Base-by-base conservation (phyloP, 345 rosid species). In the Gossypium turneri region DNA sequence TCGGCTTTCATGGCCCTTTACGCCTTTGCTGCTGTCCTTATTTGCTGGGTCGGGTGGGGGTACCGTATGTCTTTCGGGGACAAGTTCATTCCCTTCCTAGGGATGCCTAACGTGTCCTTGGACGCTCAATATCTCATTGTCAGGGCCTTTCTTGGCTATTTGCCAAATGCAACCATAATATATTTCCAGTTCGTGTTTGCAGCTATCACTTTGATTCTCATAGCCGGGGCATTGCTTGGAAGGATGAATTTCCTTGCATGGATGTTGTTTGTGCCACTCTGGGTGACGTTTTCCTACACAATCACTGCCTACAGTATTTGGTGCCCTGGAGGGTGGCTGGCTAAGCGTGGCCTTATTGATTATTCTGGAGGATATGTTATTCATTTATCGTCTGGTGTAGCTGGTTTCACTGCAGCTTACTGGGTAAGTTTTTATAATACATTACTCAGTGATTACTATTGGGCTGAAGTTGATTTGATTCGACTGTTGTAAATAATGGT, bases 1-100 rank as follows among this genome's bases (percentile, higher is more conserved):
- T 88, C 88, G 8, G 94, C 92, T 13, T 88, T 88, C 83, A 86
- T 90, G 92, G 92, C 92, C 47, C 85, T 90, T 9, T 85, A 86
- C 66, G 89, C 94, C 12, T 90, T 90, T 34, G 92, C 90, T 0
- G 84, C 88, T 19, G 90, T 88, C 17, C 80, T 86, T 2, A 73
- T 90, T 0, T 88, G 92, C 62, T 90, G 91, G 92, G 89, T 90
- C 38, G 81, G 85, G 2, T 89, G 91, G 94, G 90, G 88, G 15
- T 86, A 86, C 81, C 81, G 73, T 0, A 81, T 87, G 84, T 57
- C 90, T 0, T 87, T 89, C n/a, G 94, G 91, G 3, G 34, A 73
- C 24, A 13, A 71, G 17, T 69, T 80, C 57, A 55, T 84, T 22
- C 79, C 70, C 0, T 83, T 89, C 82, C 65, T 82, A 6, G 88